Conservation (phyloP, 495 filamentous ascomycete species). For the Tetracladium marchalianum region DNA sequence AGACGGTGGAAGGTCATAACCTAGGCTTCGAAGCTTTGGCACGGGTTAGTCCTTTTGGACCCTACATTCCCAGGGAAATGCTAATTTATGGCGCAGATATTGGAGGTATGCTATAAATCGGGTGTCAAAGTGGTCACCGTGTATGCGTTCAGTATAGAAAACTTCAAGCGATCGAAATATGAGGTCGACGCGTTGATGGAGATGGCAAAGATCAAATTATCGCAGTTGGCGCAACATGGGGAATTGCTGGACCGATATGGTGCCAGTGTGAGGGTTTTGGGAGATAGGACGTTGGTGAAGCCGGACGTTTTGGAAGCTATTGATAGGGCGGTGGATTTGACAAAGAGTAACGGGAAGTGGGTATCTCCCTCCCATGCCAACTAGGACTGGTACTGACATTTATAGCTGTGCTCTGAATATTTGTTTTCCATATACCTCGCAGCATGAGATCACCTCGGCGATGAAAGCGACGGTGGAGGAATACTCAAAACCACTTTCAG, state of each 20-base stretch:
- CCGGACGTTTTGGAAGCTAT: conserved; percentile 82
- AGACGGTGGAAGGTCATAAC: conserved; percentile 96
- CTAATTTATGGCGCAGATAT: conserved; percentile 44
- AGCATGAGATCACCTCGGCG: conserved; percentile 91
- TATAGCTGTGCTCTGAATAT: conserved; percentile 76
- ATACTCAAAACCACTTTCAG: conserved; percentile 56
- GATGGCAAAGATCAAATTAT: conserved; percentile 89
- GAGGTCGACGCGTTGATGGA: conserved; percentile 97
- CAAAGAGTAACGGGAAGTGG: conserved; percentile 68
- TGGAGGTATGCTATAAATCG: conserved; percentile 95
- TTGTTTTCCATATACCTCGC: conserved; percentile 93
- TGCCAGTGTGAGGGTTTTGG: conserved; percentile 73
- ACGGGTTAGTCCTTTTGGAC: conserved; percentile 36
- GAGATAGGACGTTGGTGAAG: conserved; percentile 68
- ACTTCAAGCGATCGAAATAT: conserved; percentile 96
- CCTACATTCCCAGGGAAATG: not conserved
- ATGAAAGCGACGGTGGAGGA: conserved; percentile 78
- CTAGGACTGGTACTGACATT: not conserved
- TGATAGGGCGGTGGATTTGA: conserved; percentile 72
- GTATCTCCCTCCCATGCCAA: conserved; percentile 3
- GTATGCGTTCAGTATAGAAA: conserved; percentile 97
- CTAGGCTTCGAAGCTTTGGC: conserved; percentile 92
- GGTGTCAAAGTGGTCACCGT: conserved; percentile 93
- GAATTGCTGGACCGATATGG: conserved; percentile 90
- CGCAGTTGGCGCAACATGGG: conserved; percentile 84